phyloP scores from a whole-genome alignment of 139 green algal species.

The Micractinium sp. region DNA sequence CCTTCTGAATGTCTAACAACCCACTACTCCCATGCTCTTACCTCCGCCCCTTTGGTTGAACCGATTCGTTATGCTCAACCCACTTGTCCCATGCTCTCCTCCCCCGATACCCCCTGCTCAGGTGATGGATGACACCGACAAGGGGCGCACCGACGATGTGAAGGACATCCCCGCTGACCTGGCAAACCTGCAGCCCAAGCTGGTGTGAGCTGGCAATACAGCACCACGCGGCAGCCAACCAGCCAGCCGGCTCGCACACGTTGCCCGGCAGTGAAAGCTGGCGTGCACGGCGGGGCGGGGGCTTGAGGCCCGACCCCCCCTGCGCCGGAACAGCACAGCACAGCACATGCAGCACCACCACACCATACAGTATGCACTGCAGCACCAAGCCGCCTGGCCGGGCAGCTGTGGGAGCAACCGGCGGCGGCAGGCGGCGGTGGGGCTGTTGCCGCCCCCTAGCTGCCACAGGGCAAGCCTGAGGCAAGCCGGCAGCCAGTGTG shows the following conservation, averaged over 20 bases:
- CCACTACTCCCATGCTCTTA: background rate
- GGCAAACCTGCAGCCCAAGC: constrained; percentile 40
- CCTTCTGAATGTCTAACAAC: too few species aligned
- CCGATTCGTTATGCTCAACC: background rate
- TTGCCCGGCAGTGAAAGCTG: too few species aligned
- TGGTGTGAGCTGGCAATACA: constrained; percentile 16
- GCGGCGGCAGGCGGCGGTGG: background rate
- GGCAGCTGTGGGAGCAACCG: background rate
- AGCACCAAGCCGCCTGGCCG: background rate
- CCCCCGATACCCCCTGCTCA: background rate
- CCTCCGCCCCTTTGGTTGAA: background rate
- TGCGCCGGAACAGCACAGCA: background rate
- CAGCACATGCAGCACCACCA: background rate
- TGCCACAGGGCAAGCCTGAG: background rate
- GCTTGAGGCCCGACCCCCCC: background rate
- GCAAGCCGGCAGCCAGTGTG: background rate
- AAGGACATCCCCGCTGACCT: constrained; percentile 22
- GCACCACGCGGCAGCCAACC: background rate
- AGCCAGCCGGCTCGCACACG: too few species aligned
- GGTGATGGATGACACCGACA: constrained; percentile 40
- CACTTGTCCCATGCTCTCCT: background rate
- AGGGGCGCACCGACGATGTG: constrained; percentile 30
- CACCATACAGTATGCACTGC: too few species aligned
- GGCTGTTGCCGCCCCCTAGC: background rate
- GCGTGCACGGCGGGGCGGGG: too few species aligned